A percentile compares a stretch with the other conserved stretches of the same genome.
Conservation (phyloP, 164 flowering plant genomes). For the Protea cynaroides region DNA sequence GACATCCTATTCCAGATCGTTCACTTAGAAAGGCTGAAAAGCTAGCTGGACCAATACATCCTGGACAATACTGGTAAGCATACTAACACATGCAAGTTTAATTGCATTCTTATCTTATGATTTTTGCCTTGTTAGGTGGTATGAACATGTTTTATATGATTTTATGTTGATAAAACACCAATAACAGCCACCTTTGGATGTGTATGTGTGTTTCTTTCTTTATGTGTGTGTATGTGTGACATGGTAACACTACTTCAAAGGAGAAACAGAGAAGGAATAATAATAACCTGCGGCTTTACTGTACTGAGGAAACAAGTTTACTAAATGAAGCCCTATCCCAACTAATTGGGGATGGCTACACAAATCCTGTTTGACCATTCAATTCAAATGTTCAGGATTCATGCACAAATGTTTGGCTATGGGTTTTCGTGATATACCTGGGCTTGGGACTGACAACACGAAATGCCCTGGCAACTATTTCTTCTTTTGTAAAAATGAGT, state of each 20-base stretch:
- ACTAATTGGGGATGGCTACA: too few species aligned
- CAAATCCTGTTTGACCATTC: too few species aligned
- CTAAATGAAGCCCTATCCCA: too few species aligned
- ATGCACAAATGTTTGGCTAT: too few species aligned
- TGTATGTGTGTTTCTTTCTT: neutral
- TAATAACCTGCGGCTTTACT: neutral
- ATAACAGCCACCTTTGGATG: neutral
- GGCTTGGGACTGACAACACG: too few species aligned
- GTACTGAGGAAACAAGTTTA: too few species aligned
- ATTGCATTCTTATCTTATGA: neutral
- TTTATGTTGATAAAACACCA: neutral
- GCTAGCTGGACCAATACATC: slow-evolving; percentile 60
- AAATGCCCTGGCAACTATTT: too few species aligned
- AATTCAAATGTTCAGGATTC: too few species aligned
- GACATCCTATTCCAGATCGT: slow-evolving; percentile 44
- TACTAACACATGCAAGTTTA: neutral
- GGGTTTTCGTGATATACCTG: too few species aligned
- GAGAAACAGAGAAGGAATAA: neutral
- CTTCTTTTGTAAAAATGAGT: neutral
- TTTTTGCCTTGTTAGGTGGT: neutral
- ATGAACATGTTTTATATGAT: neutral
- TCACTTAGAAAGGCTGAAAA: slow-evolving; percentile 60
- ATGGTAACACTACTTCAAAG: neutral
- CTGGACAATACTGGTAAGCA: slow-evolving; percentile 74
- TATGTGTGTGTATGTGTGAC: too few species aligned